A percentile compares a stretch with the other conserved stretches of the same genome.
These are phyloP conservation scores for Pyrenophora tritici-repentis DNA, from an alignment of 2,329 filamentous ascomycete genomes.

Conservation along the genomic window DNA sequence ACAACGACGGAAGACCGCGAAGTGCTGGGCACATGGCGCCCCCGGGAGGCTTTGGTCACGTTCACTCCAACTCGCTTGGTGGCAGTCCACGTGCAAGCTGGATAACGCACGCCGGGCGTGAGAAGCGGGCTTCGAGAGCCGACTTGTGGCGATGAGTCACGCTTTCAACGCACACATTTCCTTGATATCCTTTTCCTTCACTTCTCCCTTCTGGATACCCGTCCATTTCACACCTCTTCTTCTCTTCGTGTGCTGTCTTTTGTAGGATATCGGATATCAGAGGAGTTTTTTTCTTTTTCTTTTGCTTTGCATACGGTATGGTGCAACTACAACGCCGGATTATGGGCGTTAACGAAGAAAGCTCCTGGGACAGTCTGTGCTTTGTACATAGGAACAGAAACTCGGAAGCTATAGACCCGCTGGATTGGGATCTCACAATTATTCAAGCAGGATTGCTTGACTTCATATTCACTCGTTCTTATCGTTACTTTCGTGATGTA, in stretches of 20 bases:
- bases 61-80: slow-evolving; percentile 33
- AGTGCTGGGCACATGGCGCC: slow-evolving; percentile 39
- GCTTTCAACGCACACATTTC: neutral
- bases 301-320: neutral
- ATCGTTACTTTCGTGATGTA: neutral
- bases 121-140: slow-evolving; percentile 42
- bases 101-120: slow-evolving; percentile 38
- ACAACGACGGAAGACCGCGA: slow-evolving; percentile 39
- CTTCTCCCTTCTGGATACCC: slow-evolving; percentile 25
- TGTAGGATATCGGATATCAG: slow-evolving; percentile 17
- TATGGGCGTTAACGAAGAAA: slow-evolving; percentile 2
- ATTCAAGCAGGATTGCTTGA: neutral
- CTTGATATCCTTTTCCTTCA: slow-evolving; percentile 7
- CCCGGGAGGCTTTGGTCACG: slow-evolving; percentile 30
- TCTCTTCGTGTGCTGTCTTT: slow-evolving; percentile 5
- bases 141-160: slow-evolving; percentile 42
- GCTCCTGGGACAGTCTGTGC: too few relatives aligned
- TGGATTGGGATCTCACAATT: slow-evolving; percentile 4
- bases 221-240: slow-evolving; percentile 7
- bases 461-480: neutral
- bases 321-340: slow-evolving; percentile 5
- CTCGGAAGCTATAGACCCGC: neutral
- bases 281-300: slow-evolving; percentile 2
- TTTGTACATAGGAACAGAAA: neutral
- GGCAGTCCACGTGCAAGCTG: slow-evolving; percentile 35